Percentiles rank a stretch among this genome's conserved stretches.
Conservation (phyloP, 2,329 filamentous ascomycete species). For the Dichotomopilus funicola region DNA sequence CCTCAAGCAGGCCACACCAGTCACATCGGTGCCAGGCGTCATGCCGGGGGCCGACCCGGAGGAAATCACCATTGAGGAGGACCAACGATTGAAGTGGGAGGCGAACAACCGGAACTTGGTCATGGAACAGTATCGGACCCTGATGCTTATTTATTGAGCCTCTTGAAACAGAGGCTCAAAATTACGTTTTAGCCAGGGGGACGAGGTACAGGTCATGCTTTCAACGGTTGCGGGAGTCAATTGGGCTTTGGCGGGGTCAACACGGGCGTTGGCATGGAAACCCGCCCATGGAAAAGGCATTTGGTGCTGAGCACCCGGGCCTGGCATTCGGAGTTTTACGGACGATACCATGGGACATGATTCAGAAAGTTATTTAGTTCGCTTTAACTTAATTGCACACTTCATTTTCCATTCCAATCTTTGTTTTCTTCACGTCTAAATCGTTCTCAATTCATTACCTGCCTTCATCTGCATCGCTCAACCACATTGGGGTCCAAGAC, state of each 20-base stretch:
- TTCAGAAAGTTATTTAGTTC: too few species aligned
- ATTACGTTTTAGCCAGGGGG: slow-evolving; percentile 1
- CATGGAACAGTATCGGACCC: slow-evolving; percentile 16
- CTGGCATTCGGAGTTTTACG: slow-evolving; percentile 3
- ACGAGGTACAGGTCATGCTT: background rate
- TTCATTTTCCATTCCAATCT: too few species aligned
- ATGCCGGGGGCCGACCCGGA: slow-evolving; percentile 13
- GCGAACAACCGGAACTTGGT: slow-evolving; percentile 15
- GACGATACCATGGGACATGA: slow-evolving; percentile 9
- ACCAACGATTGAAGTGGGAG: slow-evolving; percentile 17
- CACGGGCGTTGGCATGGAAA: too few species aligned
- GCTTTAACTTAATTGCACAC: too few species aligned
- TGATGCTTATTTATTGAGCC: slow-evolving; percentile 8
- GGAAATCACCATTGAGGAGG: slow-evolving; percentile 17
- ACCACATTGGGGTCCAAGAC: too few species aligned
- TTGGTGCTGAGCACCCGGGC: background rate
- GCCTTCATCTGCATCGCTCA: too few species aligned
- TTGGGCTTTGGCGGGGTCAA: background rate
- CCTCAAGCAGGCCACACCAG: slow-evolving; percentile 15
- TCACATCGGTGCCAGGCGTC: background rate
- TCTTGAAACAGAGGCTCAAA: background rate
- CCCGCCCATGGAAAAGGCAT: background rate
- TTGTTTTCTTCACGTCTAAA: too few species aligned
- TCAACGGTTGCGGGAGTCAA: background rate
- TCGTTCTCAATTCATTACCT: too few species aligned